phyloP scores from a whole-genome alignment of 2,329 filamentous ascomycete species.

The Eurotiales sp. region DNA sequence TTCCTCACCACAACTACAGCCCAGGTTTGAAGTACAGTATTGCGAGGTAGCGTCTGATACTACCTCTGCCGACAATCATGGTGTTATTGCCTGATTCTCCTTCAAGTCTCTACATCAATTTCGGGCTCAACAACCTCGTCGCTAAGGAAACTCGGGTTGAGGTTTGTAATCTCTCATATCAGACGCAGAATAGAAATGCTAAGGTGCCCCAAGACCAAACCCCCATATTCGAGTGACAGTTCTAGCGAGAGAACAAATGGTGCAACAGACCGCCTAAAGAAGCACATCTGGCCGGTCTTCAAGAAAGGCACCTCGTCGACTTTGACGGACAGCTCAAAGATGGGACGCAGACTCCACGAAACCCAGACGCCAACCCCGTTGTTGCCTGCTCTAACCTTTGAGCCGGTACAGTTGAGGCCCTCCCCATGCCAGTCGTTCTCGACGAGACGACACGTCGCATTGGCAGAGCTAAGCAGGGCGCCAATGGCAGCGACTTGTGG shows the following conservation, averaged over 20 bases:
- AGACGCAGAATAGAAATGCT: not conserved
- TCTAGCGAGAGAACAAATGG: slow-evolving; percentile 1
- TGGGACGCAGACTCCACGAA: slow-evolving; percentile 6
- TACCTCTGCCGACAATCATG: not conserved
- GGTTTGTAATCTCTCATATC: slow-evolving; percentile 14
- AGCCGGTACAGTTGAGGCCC: slow-evolving; percentile 13
- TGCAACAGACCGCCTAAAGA: slow-evolving; percentile 18
- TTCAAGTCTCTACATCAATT: slow-evolving; percentile 14
- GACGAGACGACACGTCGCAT: slow-evolving; percentile 19
- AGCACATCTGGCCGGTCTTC: slow-evolving; percentile 21
- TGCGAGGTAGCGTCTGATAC: not conserved
- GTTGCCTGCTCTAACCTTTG: not conserved
- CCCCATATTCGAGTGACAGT: not conserved
- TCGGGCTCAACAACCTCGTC: slow-evolving; percentile 23
- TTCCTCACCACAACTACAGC: not conserved
- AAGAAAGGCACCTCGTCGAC: slow-evolving; percentile 18
- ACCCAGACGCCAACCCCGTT: not conserved
- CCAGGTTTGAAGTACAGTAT: not conserved
- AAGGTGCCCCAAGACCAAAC: not conserved
- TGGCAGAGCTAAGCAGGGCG: slow-evolving; percentile 18
- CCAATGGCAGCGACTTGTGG: slow-evolving; percentile 20
- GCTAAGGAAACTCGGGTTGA: slow-evolving; percentile 21
- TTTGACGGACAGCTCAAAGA: slow-evolving; percentile 10
- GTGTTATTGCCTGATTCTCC: slow-evolving; percentile 5
- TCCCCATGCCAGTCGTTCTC: slow-evolving; percentile 10